Conservation (phyloP, 768 basidiomycete species). For the Hericium coralloides region DNA sequence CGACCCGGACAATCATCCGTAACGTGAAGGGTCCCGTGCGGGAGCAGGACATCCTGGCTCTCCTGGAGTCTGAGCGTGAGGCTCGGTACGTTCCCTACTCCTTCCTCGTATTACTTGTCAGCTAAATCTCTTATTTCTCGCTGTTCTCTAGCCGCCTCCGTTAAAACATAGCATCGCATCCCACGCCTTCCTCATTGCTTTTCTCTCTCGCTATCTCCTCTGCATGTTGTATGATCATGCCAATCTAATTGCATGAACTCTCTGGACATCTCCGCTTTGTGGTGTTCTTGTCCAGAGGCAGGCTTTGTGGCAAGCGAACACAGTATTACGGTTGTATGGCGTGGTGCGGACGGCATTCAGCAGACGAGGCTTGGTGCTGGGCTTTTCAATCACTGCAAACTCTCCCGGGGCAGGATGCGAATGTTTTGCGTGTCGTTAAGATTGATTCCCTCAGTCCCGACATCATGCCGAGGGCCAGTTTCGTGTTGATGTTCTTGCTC, state of each 20-base stretch:
- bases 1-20: slow-evolving; percentile 90
- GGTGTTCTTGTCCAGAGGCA: too few species aligned
- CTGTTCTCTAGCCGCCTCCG: slow-evolving; percentile 23
- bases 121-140: neutral
- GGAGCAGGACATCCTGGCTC: slow-evolving; percentile 91
- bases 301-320: too few species aligned
- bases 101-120: neutral
- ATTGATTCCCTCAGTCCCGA: too few species aligned
- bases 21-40: slow-evolving; percentile 98
- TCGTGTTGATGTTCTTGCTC: too few species aligned
- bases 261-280: neutral
- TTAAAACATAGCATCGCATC: slow-evolving; percentile 10
- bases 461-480: too few species aligned
- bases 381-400: too few species aligned
- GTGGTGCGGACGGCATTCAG: too few species aligned
- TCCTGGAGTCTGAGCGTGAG: slow-evolving; percentile 98
- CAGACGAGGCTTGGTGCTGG: too few species aligned
- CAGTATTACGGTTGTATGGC: too few species aligned
- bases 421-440: too few species aligned
- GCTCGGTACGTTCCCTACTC: slow-evolving; percentile 70
- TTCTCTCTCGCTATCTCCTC: slow-evolving; percentile 10
- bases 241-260: neutral
- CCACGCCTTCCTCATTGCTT: slow-evolving; percentile 2
- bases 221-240: slow-evolving; percentile 11
- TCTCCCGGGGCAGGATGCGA: too few species aligned